Base-by-base conservation (phyloP, 1,139 yeast genomes). In the Keqinozyma sinolaborantium region DNA sequence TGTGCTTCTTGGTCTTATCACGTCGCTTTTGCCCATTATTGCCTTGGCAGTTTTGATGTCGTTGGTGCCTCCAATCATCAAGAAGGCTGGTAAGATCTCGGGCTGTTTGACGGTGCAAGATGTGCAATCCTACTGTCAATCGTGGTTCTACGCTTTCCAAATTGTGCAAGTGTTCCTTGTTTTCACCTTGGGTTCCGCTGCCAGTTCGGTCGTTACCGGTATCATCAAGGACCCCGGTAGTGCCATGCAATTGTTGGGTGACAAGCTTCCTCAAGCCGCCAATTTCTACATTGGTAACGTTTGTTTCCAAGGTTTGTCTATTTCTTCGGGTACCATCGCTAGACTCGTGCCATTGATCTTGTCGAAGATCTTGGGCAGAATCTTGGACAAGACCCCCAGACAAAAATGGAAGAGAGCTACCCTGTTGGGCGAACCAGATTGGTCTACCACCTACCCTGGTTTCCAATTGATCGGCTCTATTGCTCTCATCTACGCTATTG, bases 111-210 rank as follows among this genome's bases (percentile, higher is more conserved):
- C 95, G 2, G 50, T 61, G 16, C 90, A 87, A 47, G 72, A 80
- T 35, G 76, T 85, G 36, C 95, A 90, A 51, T 67, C 73, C 38
- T 85, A 76, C 58, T 86, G 95, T 43, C 97, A 92, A 58, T 71
- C 81, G 16, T 83, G 95, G 72, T 92, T 68, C 58, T 92, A 74
- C 61, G 95, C 88, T 2, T 90, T 90, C 75, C 92, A 84, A 59
- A 90, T 87, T 32, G 79, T 90, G 28, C 88, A 90, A 54, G 86
- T 70, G 12, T 90, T 90, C 60, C 58, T 90, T 40, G 88, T 88
- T 32, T 73, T 86, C 32, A 86, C 97, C 1, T 56, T 86, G 36
- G 70, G 95, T 14, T 85, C 95, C 9, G 78, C 96, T 29, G 72
- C 73, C 25, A 85, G 95, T 10, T 67, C 95, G 9, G 70, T 92